Evolutionary conservation across 345 rosid genomes (phyloP).

Genomic region (Eucalyptus sideroxylon): DNA sequence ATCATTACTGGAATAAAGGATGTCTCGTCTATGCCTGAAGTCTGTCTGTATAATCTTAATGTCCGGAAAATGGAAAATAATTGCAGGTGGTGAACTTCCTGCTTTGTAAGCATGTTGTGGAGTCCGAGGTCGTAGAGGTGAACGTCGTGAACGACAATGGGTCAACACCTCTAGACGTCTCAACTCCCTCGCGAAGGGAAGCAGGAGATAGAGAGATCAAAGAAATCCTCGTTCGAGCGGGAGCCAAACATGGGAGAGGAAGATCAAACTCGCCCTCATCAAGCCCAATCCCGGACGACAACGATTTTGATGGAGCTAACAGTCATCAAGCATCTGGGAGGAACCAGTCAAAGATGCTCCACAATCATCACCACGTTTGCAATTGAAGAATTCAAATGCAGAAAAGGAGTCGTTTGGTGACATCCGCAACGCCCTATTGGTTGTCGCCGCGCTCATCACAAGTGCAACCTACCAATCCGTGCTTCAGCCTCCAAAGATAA

Average conservation of each 20-base stretch:
- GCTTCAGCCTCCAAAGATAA: neutral
- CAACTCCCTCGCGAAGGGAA: too few species aligned
- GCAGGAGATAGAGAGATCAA: too few species aligned
- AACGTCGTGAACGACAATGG: too few species aligned
- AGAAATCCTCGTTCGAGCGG: neutral
- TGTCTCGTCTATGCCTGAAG: neutral
- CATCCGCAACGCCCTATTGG: neutral
- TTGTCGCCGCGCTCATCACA: neutral
- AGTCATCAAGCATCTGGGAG: neutral
- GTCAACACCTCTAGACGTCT: neutral
- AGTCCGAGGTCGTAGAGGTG: neutral
- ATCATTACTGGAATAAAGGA: neutral
- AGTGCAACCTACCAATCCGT: fast-evolving
- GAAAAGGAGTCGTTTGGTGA: neutral
- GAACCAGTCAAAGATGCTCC: neutral
- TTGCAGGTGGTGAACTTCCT: neutral
- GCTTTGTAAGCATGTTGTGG: neutral
- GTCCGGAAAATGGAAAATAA: neutral
- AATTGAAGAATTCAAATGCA: neutral
- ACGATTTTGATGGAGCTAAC: neutral
- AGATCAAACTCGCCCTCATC: neutral
- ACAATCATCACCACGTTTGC: neutral
- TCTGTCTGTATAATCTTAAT: fast-evolving
- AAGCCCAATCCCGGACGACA: fast-evolving
- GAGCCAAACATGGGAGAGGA: neutral